Percentiles rank a stretch among this genome's conserved stretches.
Conservation (phyloP, 2,329 filamentous ascomycete species). For the Aspergillus fumigatiaffinis region DNA sequence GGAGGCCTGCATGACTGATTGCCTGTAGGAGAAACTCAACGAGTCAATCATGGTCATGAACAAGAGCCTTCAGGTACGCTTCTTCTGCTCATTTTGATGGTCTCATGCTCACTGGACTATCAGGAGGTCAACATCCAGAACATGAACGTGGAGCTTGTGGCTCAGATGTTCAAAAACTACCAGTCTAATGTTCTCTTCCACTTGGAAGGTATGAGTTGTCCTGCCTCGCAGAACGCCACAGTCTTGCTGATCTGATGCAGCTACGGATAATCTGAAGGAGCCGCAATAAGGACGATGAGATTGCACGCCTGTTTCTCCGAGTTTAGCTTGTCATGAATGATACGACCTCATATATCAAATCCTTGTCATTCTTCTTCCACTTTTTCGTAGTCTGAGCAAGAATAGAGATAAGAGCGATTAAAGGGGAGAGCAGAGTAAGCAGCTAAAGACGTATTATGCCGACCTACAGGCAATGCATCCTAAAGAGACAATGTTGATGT, state of each 20-base stretch:
- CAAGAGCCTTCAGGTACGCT: conserved; percentile 73
- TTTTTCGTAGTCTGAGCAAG: background rate
- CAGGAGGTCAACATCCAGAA: conserved; percentile 98
- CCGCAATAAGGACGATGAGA: conserved; percentile 51
- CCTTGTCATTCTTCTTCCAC: background rate
- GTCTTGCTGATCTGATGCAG: conserved; percentile 42
- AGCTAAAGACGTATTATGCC: no score
- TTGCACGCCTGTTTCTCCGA: background rate
- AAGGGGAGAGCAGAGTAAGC: background rate
- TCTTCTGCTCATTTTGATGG: background rate
- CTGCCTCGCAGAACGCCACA: background rate
- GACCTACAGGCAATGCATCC: background rate
- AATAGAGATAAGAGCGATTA: no score
- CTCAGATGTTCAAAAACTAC: conserved; percentile 99
- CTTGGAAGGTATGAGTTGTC: conserved; percentile 69
- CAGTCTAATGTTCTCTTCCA: conserved; percentile 97
- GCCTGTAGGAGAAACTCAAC: conserved; percentile 83
- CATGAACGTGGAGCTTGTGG: conserved; percentile 97
- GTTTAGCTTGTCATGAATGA: background rate
- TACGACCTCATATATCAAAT: background rate
- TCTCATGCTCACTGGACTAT: background rate
- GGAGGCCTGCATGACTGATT: conserved; percentile 9
- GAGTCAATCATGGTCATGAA: conserved; percentile 91
- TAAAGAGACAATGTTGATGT: background rate
- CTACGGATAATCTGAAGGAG: conserved; percentile 78